Conservation (phyloP, 768 basidiomycete species). For the Amanita thiersii region DNA sequence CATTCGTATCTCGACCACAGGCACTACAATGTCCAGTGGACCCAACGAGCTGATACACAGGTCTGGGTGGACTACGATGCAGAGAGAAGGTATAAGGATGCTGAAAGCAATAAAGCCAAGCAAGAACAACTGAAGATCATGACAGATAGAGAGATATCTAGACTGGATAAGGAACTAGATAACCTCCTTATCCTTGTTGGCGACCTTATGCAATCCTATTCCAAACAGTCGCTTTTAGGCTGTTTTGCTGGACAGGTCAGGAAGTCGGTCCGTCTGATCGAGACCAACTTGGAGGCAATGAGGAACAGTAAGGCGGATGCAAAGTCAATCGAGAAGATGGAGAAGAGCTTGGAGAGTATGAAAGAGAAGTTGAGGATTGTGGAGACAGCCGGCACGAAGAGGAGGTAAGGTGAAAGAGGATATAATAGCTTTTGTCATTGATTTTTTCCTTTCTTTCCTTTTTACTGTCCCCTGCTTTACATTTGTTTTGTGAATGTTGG, state of each 20-base stretch:
- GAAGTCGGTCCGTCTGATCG: background rate
- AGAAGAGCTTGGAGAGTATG: conserved; percentile 2
- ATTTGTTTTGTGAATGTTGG: too few species aligned
- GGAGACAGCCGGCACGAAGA: background rate
- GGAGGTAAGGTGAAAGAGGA: too few species aligned
- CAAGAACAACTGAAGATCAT: background rate
- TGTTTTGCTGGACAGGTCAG: conserved; percentile 5
- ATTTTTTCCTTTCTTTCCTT: too few species aligned
- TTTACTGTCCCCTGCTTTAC: too few species aligned
- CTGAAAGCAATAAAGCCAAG: background rate
- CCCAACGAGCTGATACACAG: conserved; percentile 2
- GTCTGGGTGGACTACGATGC: conserved; percentile 9
- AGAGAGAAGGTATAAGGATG: conserved; percentile 10
- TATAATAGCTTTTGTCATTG: too few species aligned
- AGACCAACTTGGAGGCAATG: conserved; percentile 5
- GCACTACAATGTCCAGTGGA: conserved; percentile 10
- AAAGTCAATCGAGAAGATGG: background rate
- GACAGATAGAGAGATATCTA: background rate
- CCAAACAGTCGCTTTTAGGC: conserved; percentile 1
- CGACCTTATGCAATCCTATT: background rate
- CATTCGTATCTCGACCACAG: conserved; percentile 12
- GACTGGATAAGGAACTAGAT: background rate
- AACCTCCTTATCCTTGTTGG: background rate
- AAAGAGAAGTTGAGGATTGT: conserved; percentile 1
- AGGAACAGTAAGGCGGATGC: background rate